Base-by-base conservation (phyloP, 495 filamentous ascomycete genomes). In the Aspergillus biplanus region DNA sequence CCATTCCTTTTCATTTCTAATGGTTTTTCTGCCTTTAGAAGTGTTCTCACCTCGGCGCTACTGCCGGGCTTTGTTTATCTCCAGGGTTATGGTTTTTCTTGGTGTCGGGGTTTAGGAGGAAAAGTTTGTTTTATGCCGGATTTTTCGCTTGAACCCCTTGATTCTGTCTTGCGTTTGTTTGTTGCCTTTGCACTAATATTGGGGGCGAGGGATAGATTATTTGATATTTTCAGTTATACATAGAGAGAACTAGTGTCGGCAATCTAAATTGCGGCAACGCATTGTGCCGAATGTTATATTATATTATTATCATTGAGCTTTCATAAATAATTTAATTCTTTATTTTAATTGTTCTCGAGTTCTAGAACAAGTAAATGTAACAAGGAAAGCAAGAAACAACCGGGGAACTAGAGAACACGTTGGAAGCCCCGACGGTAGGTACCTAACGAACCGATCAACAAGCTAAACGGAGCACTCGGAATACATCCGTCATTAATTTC, bases 401-500 rank as follows among this genome's bases (percentile, higher is more conserved):
- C 21, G 21, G 21, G 21, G 1, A 27, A 27, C 2, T 27, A 1
- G 21, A 27, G 21, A 27, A 27, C 21, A 27, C 21, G 21, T 27
- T 27, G 21, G 21, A 27, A 2, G 21, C 21, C 2, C 21, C 21
- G 21, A 27, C n/a, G n/a, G n/a, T n/a, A 27, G 21, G 21, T 2
- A 27, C 21, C 21, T 27, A 27, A 27, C 21, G 21, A 27, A 44
- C 39, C 8, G 39, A 44, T 44, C n/a, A 44, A 44, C n/a, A 44
- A n/a, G 12, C 39, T n/a, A 44, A n/a, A 44, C 39, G 39, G 39
- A 44, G 39, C n/a, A 44, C 39, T 44, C 39, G 39, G 39, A 44
- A 44, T 9, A n/a, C n/a, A 9, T 44, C 39, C 39, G 39, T 44
- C 39, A 11, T 44, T 44, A 27, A 27, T 27, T 27, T 27, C 21